Percentiles rank a stretch among this genome's conserved stretches.
phyloP scores from a whole-genome alignment of 345 rosid species.

The Melastoma malabathricum region DNA sequence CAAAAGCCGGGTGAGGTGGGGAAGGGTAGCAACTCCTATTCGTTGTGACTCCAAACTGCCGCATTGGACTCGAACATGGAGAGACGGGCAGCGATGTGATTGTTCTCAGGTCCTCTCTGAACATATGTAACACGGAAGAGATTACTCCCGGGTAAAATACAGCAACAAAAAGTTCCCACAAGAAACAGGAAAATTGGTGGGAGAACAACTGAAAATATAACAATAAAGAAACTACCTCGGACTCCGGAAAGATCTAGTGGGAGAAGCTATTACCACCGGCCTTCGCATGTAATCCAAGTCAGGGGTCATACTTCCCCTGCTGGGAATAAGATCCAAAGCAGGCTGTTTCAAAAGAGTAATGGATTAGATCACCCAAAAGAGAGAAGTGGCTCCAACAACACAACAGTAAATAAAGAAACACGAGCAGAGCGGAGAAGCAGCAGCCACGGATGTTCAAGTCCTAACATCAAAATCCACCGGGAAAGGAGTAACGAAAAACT shows the following conservation, averaged over 20 bases:
- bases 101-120: conserved; percentile 57
- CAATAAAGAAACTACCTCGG: conserved; percentile 32
- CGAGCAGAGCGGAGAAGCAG: too few relatives aligned
- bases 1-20: conserved; percentile 62
- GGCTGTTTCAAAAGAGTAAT: conserved; percentile 36
- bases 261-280: conserved; percentile 19
- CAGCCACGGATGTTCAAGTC: too few relatives aligned
- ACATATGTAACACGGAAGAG: too few relatives aligned
- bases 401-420: too few relatives aligned
- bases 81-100: conserved; percentile 82
- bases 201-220: not conserved
- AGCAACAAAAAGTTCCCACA: not conserved
- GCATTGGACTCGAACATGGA: conserved; percentile 80
- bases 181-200: not conserved
- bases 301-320: conserved; percentile 15
- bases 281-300: conserved; percentile 40
- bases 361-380: not conserved
- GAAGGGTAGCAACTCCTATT: conserved; percentile 59
- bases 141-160: not conserved
- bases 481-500: too few relatives aligned
- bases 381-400: not conserved
- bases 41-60: conserved; percentile 40
- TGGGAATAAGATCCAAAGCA: conserved; percentile 39
- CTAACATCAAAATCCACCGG: too few relatives aligned
- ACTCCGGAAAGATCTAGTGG: conserved; percentile 31